phyloP scores from a whole-genome alignment of 2,329 filamentous ascomycete genomes.

The Chrysoporthe deuterocubensis region DNA sequence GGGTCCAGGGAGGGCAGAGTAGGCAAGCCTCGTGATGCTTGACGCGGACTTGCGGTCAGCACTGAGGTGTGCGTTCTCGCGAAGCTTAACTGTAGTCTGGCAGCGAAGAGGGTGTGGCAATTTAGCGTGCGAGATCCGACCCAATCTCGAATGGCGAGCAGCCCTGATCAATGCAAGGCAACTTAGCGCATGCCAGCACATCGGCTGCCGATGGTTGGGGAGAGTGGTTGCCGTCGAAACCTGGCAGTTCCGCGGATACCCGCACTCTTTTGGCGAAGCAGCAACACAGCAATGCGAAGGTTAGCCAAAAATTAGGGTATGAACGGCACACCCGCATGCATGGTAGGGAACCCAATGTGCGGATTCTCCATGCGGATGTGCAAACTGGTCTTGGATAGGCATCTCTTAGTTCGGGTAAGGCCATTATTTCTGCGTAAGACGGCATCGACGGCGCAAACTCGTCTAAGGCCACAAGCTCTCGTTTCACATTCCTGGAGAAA shows the following conservation, averaged over 20 bases:
- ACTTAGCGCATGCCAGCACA: neutral
- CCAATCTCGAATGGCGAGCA: neutral
- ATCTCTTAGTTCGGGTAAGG: neutral
- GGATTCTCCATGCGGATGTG: neutral
- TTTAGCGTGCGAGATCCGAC: neutral
- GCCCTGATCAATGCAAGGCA: neutral
- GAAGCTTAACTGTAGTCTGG: neutral
- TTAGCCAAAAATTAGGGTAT: neutral
- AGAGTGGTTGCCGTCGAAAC: neutral
- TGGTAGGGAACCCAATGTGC: neutral
- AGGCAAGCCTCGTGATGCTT: neutral
- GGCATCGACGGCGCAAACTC: neutral
- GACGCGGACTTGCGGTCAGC: neutral
- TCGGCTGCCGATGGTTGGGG: too few species aligned
- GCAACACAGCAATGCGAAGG: neutral
- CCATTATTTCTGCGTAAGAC: neutral
- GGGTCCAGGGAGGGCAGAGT: neutral
- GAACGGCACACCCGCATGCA: neutral
- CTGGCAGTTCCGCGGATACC: neutral
- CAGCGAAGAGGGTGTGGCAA: neutral
- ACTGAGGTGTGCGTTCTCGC: neutral
- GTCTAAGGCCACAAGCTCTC: neutral
- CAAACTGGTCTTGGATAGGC: neutral
- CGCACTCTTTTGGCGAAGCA: neutral
- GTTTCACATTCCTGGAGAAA: neutral